Evolutionary conservation across 768 basidiomycete genomes (phyloP), one percentile per base, ranked within the genome.

Genomic region (Scleroderma bovista): DNA sequence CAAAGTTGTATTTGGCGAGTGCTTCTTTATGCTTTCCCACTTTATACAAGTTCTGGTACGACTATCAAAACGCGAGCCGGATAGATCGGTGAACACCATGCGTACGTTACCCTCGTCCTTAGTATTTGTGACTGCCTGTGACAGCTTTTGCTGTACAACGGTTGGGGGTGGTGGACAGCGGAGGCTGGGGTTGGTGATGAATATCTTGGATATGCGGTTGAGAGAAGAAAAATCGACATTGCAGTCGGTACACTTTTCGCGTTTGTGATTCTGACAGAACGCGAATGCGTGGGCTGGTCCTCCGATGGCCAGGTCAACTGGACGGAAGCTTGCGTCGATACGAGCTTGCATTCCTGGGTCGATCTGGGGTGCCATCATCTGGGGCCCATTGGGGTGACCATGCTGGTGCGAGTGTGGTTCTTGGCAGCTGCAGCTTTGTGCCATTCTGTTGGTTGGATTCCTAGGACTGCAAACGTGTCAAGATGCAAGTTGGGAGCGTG

Each of bases 41-140:
- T 68, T 95, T 95, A 75, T 89, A 98, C 3, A 86, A 66, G 37
- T 76, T 70, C 93, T 95, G 64, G 0, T 33, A 52, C 55, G 47
- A 48, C 26, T 5, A 29, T 29, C 26, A 29, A 29, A 42, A 55
- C 53, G 52, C 58, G 46, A 45, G 19, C 17, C 47, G 31, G 6
- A 41, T n/a, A 46, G 32, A 44, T 45, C 26, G 36, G 4, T 17
- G 22, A 23, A 56, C 15, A n/a, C 19, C 53, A 32, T 29, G 74
- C 90, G 61, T 61, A 92, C 92, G 66, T 99, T 99, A 52, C 96
- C 96, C 54, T 95, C 90, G 43, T 98, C 95, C 64, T 97, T 97
- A 5, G 86, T 84, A 42, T 76, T 72, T 13, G 80, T 84, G 49
- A 97, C 80, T 19, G 81, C 77, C 56, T 84, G 79, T 0, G 87